Evolutionary conservation across 2,329 filamentous ascomycete species (phyloP), one percentile per base, ranked within the genome.

Genomic region (Xylariaceae sp.): DNA sequence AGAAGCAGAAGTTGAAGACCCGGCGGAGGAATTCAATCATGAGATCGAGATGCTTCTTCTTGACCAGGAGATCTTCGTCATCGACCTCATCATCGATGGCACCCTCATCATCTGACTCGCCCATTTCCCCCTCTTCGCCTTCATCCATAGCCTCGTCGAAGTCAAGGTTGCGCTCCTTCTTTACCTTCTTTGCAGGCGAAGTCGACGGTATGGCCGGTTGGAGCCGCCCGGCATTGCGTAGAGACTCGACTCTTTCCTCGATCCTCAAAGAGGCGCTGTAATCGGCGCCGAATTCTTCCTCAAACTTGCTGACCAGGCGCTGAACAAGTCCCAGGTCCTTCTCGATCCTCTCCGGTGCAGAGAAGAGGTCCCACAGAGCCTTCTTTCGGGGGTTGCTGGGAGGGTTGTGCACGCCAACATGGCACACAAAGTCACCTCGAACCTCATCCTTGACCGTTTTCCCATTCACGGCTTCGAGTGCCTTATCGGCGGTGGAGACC

Each of bases 1-100:
- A 98, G 69, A 98, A 95, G 67, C 92, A 98, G 64, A 98, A 96
- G 63, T 92, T 95, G 71, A 93, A 94, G 33, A 98, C 92, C 12
- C 92, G 81, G 33, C 92, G 87, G 39, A 98, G 72, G 57, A 98
- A 98, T 63, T 98, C 92, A 33, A 96, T 92, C 58, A 94, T 72
- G 22, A 98, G 70, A 61, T 98, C 92, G 31, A 98, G 76, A 53
- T 92, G 89, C 69, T 98, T 96, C 74, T 96, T 96, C 70, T 94
- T 92, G 25, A 80, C 74, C 35, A 95, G 60, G 24, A 95, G 67
- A 25, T 95, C 87, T 53, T 94, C 87, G 50, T 94, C 87, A 47
- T 98, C 90, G 21, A 80, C 72, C 42, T 95, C 90, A 33, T 92
- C 86, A 39, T 87, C 77, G 25, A 80, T 72, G 29, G 81, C 80